Conservation (phyloP, 1,284 basidiomycete species). For the Papiliotrema fonsecae region DNA sequence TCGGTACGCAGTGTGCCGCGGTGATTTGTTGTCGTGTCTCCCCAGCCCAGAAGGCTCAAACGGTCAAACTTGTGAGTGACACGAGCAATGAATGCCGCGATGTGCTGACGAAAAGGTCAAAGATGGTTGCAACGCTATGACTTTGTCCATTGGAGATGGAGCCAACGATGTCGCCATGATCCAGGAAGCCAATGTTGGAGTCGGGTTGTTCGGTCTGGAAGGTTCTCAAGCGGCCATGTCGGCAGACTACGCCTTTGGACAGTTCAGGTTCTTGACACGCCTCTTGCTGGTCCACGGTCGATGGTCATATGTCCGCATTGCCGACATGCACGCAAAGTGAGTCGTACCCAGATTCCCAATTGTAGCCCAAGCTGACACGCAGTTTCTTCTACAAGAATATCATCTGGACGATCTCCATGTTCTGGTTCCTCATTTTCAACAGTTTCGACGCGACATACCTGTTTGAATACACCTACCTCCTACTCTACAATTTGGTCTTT, state of each 20-base stretch:
- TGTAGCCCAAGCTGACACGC: background rate
- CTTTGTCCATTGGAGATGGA: slow-evolving; percentile 92
- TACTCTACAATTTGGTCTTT: slow-evolving; percentile 87
- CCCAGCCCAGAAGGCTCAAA: slow-evolving; percentile 92
- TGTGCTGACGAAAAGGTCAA: slow-evolving; percentile 62
- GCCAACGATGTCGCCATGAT: slow-evolving; percentile 56
- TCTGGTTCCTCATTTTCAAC: slow-evolving; percentile 90
- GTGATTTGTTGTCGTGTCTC: slow-evolving; percentile 97
- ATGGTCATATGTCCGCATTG: slow-evolving; percentile 92
- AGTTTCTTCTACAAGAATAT: slow-evolving; percentile 88
- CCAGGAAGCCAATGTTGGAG: slow-evolving; percentile 95
- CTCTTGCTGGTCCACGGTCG: slow-evolving; percentile 89
- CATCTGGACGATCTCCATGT: slow-evolving; percentile 64
- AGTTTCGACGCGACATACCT: slow-evolving; percentile 93
- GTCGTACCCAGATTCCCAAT: slow-evolving; percentile 7
- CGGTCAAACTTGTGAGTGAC: slow-evolving; percentile 74
- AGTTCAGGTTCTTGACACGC: slow-evolving; percentile 91
- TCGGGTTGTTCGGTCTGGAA: slow-evolving; percentile 88
- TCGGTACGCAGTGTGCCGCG: slow-evolving; percentile 93
- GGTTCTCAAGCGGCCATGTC: slow-evolving; percentile 99
- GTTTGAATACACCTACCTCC: slow-evolving; percentile 90
- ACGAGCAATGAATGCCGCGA: too few species aligned
- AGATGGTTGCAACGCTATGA: slow-evolving; percentile 93
- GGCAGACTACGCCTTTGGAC: slow-evolving; percentile 95
- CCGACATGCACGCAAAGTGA: slow-evolving; percentile 88